Evolutionary conservation across 176 grass and related monocot genomes (phyloP).

Genomic region (Microstegium vimineum): DNA sequence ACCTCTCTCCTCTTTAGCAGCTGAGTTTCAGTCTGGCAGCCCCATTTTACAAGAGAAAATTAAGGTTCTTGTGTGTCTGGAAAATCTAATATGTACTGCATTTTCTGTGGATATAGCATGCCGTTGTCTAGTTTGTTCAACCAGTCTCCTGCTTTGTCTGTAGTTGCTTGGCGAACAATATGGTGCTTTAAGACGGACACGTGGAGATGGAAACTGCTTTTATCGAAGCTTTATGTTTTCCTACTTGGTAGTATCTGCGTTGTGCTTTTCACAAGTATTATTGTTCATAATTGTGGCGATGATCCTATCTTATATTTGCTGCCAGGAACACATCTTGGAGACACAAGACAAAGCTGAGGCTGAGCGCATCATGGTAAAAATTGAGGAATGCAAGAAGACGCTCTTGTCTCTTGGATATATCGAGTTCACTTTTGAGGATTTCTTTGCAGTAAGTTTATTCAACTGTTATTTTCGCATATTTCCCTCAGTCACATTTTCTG

Average conservation of each 20-base stretch:
- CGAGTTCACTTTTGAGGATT: constrained; percentile 97
- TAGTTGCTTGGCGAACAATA: constrained; percentile 92
- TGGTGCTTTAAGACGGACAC: constrained; percentile 84
- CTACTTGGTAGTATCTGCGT: constrained; percentile 60
- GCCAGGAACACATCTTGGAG: constrained; percentile 89
- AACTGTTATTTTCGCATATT: background rate
- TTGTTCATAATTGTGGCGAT: background rate
- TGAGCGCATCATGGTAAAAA: constrained; percentile 73
- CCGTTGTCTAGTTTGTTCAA: constrained; percentile 37
- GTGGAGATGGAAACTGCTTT: constrained; percentile 98
- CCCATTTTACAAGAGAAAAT: constrained; percentile 93
- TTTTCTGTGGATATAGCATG: background rate
- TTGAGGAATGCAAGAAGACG: constrained; percentile 69
- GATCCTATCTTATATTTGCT: constrained; percentile 24
- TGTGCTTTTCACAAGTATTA: background rate
- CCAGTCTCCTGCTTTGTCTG: constrained; percentile 29
- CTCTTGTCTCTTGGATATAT: constrained; percentile 75
- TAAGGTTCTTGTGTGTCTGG: constrained; percentile 54
- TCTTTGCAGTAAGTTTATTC: constrained; percentile 75
- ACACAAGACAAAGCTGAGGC: constrained; percentile 81
- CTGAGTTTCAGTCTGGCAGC: constrained; percentile 79
- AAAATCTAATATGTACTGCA: constrained; percentile 14
- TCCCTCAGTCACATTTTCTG: background rate
- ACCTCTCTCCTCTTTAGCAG: constrained; percentile 84
- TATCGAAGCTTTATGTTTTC: constrained; percentile 99